Base-by-base conservation (phyloP, 257 asterid species). In the Scutellaria barbata region DNA sequence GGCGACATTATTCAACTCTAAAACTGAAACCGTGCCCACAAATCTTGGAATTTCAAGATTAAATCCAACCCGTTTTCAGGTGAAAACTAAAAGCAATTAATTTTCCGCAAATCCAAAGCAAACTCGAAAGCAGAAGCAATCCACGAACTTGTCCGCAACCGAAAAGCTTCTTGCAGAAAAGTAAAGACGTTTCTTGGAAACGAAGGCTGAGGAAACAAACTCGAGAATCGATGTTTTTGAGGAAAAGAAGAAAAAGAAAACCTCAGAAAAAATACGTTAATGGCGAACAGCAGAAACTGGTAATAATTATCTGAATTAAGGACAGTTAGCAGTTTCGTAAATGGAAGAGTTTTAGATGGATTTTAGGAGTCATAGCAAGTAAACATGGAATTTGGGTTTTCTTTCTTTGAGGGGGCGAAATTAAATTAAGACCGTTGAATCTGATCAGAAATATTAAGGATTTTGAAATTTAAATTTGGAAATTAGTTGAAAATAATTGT, bases 51-150 rank as follows among this genome's bases (percentile, higher is more conserved):
- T 51, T 17, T n/a, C 25, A 35, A 20, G 53, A 50, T 46, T 10
- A 47, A 73, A 73, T 43, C n/a, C 66, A 65, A 11, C 66, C 57
- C 72, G 14, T 64, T 17, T 54, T 55, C 72, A 54, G 72, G 65
- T 72, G 65, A 12, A 20, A 72, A 41, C 66, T 33, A 9, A 14
- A 13, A 54, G 12, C 40, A 68, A 63, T 40, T 17, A 63, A 73
- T 52, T 41, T 3, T 52, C 42, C 62, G 47, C 76, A 61, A 39
- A 51, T 8, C 63, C 54, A 72, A 30, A 61, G 54, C 69, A 48
- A 72, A 72, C 70, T 51, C 76, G 55, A 72, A 72, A 61, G 76
- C 63, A 51, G 66, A 72, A 62, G 76, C 76, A 72, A 72, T 39
- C 54, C 55, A 72, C 61, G 69, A 71, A 62, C 76, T 71, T 50